These are phyloP conservation scores for Jacaranda mimosifolia DNA, from an alignment of 257 asterid species.

Conservation along the genomic window DNA sequence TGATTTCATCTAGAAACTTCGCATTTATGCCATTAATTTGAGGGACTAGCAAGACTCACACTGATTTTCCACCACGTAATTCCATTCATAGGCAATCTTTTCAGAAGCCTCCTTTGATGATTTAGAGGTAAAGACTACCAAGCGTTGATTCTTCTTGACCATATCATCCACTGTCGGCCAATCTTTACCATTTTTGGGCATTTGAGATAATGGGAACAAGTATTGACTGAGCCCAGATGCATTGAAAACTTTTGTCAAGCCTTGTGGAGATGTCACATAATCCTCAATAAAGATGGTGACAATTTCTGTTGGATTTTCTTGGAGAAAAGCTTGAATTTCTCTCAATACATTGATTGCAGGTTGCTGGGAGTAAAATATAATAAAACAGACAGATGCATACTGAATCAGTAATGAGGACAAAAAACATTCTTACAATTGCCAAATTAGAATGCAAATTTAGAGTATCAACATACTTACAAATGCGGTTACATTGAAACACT, in stretches of 20 bases:
- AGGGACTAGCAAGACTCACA: slow-evolving; percentile 56
- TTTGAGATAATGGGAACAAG: slow-evolving; percentile 77
- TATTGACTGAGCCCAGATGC: slow-evolving; percentile 76
- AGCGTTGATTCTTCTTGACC: slow-evolving; percentile 74
- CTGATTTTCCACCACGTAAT: slow-evolving; percentile 86
- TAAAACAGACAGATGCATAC: not conserved
- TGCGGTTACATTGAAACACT: slow-evolving; percentile 73
- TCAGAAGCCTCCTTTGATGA: slow-evolving; percentile 75
- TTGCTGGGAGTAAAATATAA: slow-evolving; percentile 52
- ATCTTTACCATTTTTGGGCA: slow-evolving; percentile 80
- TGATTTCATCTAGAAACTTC: slow-evolving; percentile 1
- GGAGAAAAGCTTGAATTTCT: slow-evolving; percentile 72
- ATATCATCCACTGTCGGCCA: slow-evolving; percentile 94
- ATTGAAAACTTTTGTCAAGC: slow-evolving; percentile 69
- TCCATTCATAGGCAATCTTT: slow-evolving; percentile 85
- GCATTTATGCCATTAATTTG: not conserved
- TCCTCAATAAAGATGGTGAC: slow-evolving; percentile 88
- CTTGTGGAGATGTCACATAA: slow-evolving; percentile 74
- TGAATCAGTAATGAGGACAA: not conserved
- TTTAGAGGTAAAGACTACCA: slow-evolving; percentile 78
- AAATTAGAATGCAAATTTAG: not conserved
- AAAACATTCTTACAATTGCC: not conserved
- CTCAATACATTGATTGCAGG: slow-evolving; percentile 83
- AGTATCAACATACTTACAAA: slow-evolving; percentile 63
- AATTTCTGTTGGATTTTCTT: slow-evolving; percentile 65